Evolutionary conservation across 2,329 filamentous ascomycete genomes (phyloP).

Genomic region (Sporothrix phasma): DNA sequence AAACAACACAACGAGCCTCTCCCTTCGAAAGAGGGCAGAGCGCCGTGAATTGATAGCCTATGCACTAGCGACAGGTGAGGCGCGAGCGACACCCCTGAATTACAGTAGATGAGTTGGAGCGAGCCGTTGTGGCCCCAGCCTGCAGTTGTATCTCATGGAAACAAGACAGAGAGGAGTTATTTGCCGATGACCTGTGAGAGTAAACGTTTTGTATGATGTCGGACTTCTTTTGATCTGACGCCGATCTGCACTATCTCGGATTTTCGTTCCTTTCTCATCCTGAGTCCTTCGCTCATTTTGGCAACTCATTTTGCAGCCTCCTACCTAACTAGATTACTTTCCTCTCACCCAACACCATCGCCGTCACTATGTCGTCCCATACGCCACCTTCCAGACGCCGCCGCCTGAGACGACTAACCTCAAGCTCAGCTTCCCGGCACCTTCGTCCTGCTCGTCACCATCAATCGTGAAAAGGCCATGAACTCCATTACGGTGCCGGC

Average conservation of each 20-base stretch:
- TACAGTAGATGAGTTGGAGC: too few relatives aligned
- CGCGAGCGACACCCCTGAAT: too few relatives aligned
- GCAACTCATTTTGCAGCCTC: neutral
- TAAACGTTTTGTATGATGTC: neutral
- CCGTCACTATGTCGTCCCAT: neutral
- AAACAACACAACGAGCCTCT: neutral
- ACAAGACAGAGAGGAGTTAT: neutral
- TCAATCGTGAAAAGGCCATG: conserved; percentile 38
- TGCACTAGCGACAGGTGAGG: neutral
- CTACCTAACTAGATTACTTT: neutral
- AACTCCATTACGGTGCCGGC: conserved; percentile 34
- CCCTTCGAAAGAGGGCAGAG: neutral
- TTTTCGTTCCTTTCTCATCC: neutral
- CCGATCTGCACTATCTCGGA: neutral
- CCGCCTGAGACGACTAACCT: neutral
- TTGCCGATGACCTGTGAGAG: neutral
- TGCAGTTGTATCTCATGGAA: neutral
- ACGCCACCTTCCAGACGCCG: neutral
- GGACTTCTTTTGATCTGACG: neutral
- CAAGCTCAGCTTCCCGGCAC: conserved; percentile 31
- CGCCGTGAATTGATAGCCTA: conserved; percentile 5
- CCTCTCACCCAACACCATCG: neutral
- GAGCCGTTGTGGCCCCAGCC: neutral
- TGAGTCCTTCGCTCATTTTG: neutral
- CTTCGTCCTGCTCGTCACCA: conserved; percentile 41